Percentiles rank a stretch among this genome's conserved stretches.
Evolutionary conservation across 768 basidiomycete genomes (phyloP).

Genomic region (Chiua virens): DNA sequence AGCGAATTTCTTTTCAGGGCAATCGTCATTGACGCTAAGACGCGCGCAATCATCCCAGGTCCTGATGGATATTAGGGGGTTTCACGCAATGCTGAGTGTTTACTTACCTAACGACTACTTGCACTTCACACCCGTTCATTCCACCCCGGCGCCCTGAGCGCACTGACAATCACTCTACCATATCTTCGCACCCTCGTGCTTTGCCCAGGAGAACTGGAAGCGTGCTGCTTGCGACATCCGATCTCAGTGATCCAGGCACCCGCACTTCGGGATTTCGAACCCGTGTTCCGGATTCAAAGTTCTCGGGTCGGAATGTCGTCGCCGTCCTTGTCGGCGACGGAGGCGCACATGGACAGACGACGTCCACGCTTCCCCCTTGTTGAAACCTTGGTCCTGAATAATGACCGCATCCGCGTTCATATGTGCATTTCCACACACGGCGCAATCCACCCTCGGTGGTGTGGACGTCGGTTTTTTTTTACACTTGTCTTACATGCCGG

Average conservation of each 20-base stretch:
- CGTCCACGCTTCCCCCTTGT: constrained; percentile 28
- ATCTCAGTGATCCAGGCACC: constrained; percentile 29
- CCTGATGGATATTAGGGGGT: constrained; percentile 27
- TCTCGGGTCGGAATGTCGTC: constrained; percentile 26
- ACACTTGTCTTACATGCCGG: constrained; percentile 12
- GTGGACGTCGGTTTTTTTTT: constrained; percentile 27
- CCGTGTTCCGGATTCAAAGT: constrained; percentile 33
- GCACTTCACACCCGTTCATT: constrained; percentile 26
- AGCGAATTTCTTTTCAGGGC: constrained; percentile 17
- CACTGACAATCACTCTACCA: constrained; percentile 18
- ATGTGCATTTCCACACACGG: constrained; percentile 24
- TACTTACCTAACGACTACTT: constrained; percentile 25
- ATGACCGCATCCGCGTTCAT: constrained; percentile 27
- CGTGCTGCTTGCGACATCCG: constrained; percentile 31
- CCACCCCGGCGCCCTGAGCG: not conserved
- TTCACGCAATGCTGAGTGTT: constrained; percentile 24
- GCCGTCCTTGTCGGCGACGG: constrained; percentile 4
- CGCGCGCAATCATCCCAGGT: constrained; percentile 26
- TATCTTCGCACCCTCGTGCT: constrained; percentile 29
- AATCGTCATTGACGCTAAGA: constrained; percentile 29
- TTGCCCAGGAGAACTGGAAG: constrained; percentile 30
- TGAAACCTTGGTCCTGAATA: constrained; percentile 28
- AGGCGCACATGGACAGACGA: constrained; percentile 5
- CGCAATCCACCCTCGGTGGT: constrained; percentile 24
- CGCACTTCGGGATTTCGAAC: constrained; percentile 31